phyloP scores from a whole-genome alignment of 2,329 filamentous ascomycete genomes.

The Drechslerella stenobrocha region DNA sequence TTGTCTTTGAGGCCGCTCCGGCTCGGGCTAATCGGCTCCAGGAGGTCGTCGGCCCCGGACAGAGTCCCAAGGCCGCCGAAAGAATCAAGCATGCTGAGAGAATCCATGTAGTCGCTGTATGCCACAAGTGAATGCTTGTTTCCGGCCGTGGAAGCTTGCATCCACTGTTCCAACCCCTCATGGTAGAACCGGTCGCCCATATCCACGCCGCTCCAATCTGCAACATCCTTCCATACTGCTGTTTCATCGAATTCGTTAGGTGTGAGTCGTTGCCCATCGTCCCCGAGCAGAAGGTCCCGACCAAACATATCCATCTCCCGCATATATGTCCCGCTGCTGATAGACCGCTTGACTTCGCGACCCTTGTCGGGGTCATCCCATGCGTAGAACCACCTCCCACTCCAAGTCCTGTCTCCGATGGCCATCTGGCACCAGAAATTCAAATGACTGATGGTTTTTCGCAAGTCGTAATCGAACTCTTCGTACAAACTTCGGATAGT shows the following conservation, averaged over 20 bases:
- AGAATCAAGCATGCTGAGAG: conserved; percentile 22
- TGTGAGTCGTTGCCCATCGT: conserved; percentile 53
- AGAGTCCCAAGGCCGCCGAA: conserved; percentile 14
- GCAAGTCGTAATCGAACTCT: conserved; percentile 71
- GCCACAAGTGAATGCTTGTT: conserved; percentile 36
- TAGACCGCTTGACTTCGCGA: conserved; percentile 71
- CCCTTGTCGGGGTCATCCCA: conserved; percentile 75
- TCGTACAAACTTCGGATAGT: conserved; percentile 72
- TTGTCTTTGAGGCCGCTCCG: conserved; percentile 21
- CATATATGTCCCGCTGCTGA: conserved; percentile 78
- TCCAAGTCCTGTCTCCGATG: conserved; percentile 79
- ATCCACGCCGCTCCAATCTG: conserved; percentile 70
- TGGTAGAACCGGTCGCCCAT: conserved; percentile 60
- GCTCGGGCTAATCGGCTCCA: conserved; percentile 5
- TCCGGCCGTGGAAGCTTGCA: conserved; percentile 57
- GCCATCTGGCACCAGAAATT: conserved; percentile 98
- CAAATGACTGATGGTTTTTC: conserved; percentile 78
- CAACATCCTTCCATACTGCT: conserved; percentile 67
- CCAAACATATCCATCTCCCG: conserved; percentile 76
- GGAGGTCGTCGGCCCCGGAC: conserved; percentile 1
- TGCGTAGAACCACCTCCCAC: conserved; percentile 84
- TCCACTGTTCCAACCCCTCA: conserved; percentile 56
- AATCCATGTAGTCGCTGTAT: conserved; percentile 41
- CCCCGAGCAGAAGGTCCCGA: conserved; percentile 62
- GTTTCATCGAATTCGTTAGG: conserved; percentile 61